Conservation (phyloP, 2,329 filamentous ascomycete genomes). For the Fusarium setosum region DNA sequence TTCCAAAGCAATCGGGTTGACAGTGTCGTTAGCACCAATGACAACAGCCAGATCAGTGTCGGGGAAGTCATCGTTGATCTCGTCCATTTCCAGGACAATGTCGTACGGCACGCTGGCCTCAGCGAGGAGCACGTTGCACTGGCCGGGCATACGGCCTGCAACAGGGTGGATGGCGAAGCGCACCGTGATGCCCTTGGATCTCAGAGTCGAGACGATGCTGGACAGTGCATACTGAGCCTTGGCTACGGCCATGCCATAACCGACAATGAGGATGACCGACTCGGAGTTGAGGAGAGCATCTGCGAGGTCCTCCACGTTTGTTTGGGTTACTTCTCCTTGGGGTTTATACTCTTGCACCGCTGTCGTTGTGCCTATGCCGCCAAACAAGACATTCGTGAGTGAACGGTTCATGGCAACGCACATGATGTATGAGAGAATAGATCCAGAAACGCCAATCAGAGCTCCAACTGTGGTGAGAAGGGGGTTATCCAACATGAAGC, state of each 20-base stretch:
- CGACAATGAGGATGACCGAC: conserved; percentile 89
- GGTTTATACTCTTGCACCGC: conserved; percentile 75
- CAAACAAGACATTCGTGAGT: conserved; percentile 89
- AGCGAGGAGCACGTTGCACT: conserved; percentile 90
- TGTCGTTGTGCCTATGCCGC: conserved; percentile 76
- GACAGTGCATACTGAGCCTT: conserved; percentile 93
- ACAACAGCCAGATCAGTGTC: conserved; percentile 90
- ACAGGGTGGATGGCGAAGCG: conserved; percentile 93
- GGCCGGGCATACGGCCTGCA: conserved; percentile 91
- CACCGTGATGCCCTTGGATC: conserved; percentile 81
- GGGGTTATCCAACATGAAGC: conserved; percentile 90
- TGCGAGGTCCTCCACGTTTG: conserved; percentile 82
- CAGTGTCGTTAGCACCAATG: conserved; percentile 92
- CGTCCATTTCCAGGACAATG: conserved; percentile 94
- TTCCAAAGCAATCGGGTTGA: conserved; percentile 90
- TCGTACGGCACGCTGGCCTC: conserved; percentile 92
- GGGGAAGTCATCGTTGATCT: conserved; percentile 92
- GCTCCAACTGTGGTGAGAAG: conserved; percentile 87
- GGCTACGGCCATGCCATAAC: conserved; percentile 94
- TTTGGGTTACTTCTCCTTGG: conserved; percentile 82
- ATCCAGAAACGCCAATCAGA: conserved; percentile 88
- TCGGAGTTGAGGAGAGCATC: conserved; percentile 81
- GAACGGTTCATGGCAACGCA: conserved; percentile 94
- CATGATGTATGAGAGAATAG: conserved; percentile 87
- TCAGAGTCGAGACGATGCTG: conserved; percentile 80